phyloP scores from a whole-genome alignment of 768 basidiomycete genomes.

The Megacollybia marginata region DNA sequence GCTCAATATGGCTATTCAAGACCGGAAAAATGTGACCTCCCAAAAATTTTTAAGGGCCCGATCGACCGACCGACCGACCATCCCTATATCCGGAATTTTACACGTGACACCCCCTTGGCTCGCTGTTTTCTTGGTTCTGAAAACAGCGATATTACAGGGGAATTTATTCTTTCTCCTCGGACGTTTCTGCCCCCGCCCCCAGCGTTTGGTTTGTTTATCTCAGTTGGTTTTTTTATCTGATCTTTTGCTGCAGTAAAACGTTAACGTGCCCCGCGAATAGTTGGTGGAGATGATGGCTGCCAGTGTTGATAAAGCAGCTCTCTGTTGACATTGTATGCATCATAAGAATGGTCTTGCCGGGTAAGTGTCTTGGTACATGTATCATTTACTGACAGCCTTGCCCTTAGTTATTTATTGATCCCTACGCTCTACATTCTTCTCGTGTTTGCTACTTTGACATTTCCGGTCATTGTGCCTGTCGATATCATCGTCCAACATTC shows the following conservation, averaged over 20 bases:
- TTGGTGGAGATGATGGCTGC: slow-evolving; percentile 45
- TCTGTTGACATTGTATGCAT: slow-evolving; percentile 38
- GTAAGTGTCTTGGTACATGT: slow-evolving; percentile 33
- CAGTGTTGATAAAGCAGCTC: slow-evolving; percentile 32
- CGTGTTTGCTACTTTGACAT: slow-evolving; percentile 49
- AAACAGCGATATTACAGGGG: slow-evolving; percentile 44
- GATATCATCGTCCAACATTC: slow-evolving; percentile 32
- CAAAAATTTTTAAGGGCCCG: no score
- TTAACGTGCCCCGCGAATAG: slow-evolving; percentile 34
- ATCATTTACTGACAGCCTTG: neutral
- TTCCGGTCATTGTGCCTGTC: slow-evolving; percentile 53
- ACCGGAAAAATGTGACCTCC: no score
- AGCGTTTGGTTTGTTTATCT: slow-evolving; percentile 32
- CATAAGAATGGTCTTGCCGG: slow-evolving; percentile 62
- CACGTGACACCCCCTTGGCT: no score
- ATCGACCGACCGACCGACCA: no score
- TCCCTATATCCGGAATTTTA: no score
- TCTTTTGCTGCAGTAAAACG: slow-evolving; percentile 28
- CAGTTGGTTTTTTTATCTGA: neutral
- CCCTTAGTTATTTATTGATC: slow-evolving; percentile 44
- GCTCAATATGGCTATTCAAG: no score
- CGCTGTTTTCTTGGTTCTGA: slow-evolving; percentile 47
- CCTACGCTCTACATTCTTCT: slow-evolving; percentile 50
- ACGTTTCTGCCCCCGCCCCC: slow-evolving; percentile 56
- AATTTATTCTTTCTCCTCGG: slow-evolving; percentile 60